phyloP scores from a whole-genome alignment of 2,329 filamentous ascomycete genomes.

The Nakataea oryzae region DNA sequence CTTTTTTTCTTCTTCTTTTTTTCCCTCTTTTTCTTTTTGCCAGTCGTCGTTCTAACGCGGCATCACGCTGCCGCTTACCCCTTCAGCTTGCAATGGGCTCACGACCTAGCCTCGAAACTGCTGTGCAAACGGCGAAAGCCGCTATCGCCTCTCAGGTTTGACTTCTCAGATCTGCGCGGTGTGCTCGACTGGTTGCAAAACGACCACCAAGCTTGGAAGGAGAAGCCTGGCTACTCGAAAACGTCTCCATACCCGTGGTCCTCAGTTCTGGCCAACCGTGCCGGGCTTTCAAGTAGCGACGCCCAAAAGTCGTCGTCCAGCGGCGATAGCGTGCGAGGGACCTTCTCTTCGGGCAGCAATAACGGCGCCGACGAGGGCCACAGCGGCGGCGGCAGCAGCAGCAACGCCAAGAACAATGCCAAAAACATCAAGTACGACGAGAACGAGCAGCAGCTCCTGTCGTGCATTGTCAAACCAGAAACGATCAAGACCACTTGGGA shows the following conservation, averaged over 20 bases:
- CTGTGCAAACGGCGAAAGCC: background rate
- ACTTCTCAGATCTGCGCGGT: background rate
- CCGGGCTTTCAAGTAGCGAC: background rate
- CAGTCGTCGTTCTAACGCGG: background rate
- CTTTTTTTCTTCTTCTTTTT: too few relatives aligned
- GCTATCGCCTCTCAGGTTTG: background rate
- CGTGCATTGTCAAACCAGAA: constrained; percentile 70
- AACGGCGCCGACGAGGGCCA: background rate
- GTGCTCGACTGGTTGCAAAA: background rate
- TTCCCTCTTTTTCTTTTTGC: background rate
- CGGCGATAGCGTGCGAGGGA: background rate
- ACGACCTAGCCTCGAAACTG: background rate
- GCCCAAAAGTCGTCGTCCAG: background rate
- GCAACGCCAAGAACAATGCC: background rate
- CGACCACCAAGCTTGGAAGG: background rate
- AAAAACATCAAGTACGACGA: constrained; percentile 34
- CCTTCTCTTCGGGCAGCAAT: background rate
- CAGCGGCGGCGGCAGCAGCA: background rate
- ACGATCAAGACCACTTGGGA: constrained; percentile 80
- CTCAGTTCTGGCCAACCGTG: background rate
- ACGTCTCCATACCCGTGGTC: background rate
- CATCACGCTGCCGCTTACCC: background rate
- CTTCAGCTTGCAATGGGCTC: background rate
- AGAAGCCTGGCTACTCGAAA: background rate
- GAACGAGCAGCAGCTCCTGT: constrained; percentile 74